These are phyloP conservation scores for Fusarium metavorans DNA, from an alignment of 2,329 filamentous ascomycete genomes.

Conservation along the genomic window DNA sequence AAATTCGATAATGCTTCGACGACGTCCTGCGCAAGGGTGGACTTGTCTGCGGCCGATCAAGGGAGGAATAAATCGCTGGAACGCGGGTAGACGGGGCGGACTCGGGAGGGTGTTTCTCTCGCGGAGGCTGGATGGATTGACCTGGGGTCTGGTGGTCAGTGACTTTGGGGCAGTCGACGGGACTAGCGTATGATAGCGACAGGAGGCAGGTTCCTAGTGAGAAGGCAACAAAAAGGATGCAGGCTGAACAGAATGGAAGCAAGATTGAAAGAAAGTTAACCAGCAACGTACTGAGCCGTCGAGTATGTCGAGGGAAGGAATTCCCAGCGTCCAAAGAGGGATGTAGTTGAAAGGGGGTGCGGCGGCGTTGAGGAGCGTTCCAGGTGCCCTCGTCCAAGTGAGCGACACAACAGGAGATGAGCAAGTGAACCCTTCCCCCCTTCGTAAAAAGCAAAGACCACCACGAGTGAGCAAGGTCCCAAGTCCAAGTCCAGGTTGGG, in stretches of 20 bases:
- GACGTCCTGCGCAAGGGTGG: constrained; percentile 24
- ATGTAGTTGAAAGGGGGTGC: constrained; percentile 41
- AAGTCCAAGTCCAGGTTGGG: constrained; percentile 37
- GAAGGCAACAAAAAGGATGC: constrained; percentile 20
- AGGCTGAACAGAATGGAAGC: constrained; percentile 18
- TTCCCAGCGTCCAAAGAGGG: constrained; percentile 16
- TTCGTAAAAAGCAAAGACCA: constrained; percentile 45
- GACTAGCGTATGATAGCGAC: constrained; percentile 25
- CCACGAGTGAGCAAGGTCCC: constrained; percentile 33
- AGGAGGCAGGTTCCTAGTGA: constrained; percentile 16
- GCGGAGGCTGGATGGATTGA: constrained; percentile 21
- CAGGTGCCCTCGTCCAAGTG: constrained; percentile 35
- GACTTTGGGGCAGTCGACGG: constrained; percentile 24
- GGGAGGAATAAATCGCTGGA: constrained; percentile 36
- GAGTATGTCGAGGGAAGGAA: constrained; percentile 34
- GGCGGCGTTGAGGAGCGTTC: constrained; percentile 33
- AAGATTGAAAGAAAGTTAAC: constrained; percentile 18
- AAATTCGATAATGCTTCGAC: constrained; percentile 23
- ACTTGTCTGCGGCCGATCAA: constrained; percentile 30
- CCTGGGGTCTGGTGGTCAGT: constrained; percentile 38
- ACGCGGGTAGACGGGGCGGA: constrained; percentile 33
- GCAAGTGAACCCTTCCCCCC: constrained; percentile 42
- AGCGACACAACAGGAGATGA: constrained; percentile 40
- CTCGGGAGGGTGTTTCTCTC: constrained; percentile 29
- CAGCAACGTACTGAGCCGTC: constrained; percentile 38